Evolutionary conservation across 2,329 filamentous ascomycete species (phyloP).

Genomic region (Phialophora macrospora): DNA sequence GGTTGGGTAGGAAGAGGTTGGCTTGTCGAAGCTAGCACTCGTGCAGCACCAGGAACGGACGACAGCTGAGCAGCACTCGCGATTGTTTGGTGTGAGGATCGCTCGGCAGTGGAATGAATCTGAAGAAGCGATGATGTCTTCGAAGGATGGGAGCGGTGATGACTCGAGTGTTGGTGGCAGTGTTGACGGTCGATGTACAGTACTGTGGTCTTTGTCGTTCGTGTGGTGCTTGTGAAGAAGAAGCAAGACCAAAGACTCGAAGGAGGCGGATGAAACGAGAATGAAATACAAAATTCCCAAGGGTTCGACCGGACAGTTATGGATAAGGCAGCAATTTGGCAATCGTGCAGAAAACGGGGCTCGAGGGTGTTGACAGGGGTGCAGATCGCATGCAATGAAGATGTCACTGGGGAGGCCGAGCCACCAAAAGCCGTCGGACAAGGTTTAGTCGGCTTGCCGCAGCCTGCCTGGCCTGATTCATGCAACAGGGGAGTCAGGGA

Average conservation of each 20-base stretch:
- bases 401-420: conserved; percentile 15
- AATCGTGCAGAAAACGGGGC: conserved; percentile 8
- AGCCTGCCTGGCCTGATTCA: conserved; percentile 10
- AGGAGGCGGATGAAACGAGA: conserved; percentile 16
- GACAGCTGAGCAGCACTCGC: background rate
- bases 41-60: background rate
- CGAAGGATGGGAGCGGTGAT: background rate
- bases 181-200: conserved; percentile 4
- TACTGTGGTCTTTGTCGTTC: background rate
- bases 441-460: background rate
- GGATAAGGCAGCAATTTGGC: conserved; percentile 9
- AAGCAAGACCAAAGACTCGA: conserved; percentile 15
- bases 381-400: conserved; percentile 10
- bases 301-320: background rate
- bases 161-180: background rate
- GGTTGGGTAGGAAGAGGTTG: background rate
- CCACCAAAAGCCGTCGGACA: conserved; percentile 5
- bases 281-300: conserved; percentile 11
- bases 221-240: conserved; percentile 4
- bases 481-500: background rate
- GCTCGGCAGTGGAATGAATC: background rate
- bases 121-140: background rate
- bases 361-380: conserved; percentile 2
- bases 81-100: background rate
- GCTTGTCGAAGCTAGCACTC: background rate